Base-by-base conservation (phyloP, 2,329 filamentous ascomycete genomes). In the Neodidymelliopsis sp. region DNA sequence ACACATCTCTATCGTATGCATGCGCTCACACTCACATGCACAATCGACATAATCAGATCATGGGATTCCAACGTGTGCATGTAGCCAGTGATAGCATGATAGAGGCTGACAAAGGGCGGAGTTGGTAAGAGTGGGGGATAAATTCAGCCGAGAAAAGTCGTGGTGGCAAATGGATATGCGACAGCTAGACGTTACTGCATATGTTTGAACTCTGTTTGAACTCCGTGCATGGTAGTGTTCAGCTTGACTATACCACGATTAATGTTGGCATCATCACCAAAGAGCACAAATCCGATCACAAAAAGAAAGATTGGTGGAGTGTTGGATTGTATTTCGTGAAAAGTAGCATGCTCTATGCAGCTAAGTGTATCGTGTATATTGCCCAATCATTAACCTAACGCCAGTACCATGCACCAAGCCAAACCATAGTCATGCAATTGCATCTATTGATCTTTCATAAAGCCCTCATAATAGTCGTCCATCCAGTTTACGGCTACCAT, bases 401-500 rank as follows among this genome's bases (percentile, higher is more conserved):
- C 48, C 48, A 13, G 18, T 15, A 37, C 24, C 29, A 46, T 51
- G 48, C 41, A 25, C 5, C 9, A 24, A 27, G 5, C 7, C 8
- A 33, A 18, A 23, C 10, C 8, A 3, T n/a, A 7, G 5, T 20
- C 4, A 20, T 15, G 9, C 8, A 4, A 11, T 6, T 4, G 10
- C 13, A 6, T 43, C 28, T 54, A 69, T 2, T 46, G 50, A 42
- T 72, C 69, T n/a, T 28, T 37, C 60, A 81, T 65, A 47, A 81
- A 79, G 0, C 71, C 68, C 13, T 72, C 71, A 62, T 81, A 83
- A 59, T 83, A 84, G 6, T 69, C 59, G 53, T 82, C 76, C 57
- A 83, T 59, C 79, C 79, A 82, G 20, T 55, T 42, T 2, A 69
- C 69, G 2, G 77, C 77, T 16, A 65, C 54, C 9, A 51, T 29